Base-by-base conservation (phyloP, 202 grass and related monocot species). In the Panicum hallii region DNA sequence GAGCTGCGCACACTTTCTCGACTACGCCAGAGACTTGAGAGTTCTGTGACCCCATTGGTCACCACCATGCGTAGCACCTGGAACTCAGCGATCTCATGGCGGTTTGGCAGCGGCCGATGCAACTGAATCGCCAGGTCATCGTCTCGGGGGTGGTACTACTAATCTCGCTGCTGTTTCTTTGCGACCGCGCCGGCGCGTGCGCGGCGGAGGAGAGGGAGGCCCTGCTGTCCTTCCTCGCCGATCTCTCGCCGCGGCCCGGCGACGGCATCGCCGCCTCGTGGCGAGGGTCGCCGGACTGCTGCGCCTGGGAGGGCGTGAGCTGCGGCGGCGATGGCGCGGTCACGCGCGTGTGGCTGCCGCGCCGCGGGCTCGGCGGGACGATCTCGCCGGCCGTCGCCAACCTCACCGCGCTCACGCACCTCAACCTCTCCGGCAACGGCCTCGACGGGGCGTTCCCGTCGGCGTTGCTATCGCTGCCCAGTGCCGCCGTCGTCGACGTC, bases 381-480 rank as follows among this genome's bases (percentile, higher is more conserved):
- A 81, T 82, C 75, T 93, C 80, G 60, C 85, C 80, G 17, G 87
- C 88, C 55, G 14, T 98, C 5, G 88, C 78, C 22, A 83, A 70
- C 58, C 90, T 98, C 58, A 70, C 79, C 63, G 74, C 67, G 7
- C 89, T 98, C 52, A 77, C 87, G 36, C 50, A 72, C 56, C 83
- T 98, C 70, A 83, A 98, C 74, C 89, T 98, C 73, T 92, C 89
- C 11, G 60, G 71, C 36, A 98, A 98, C 87, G 62, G 34, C 64
- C 88, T 98, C 42, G 47, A 30, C 67, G 91, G 91, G 2, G 6
- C 60, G 5, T 87, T 90, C 50, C 93, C 89, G 0, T 42, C 19
- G 28, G 77, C 19, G 30, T 17, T 98, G 26, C 63, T 98, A 46
- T 67, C 70, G 45, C 64, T 98, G 44, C 70, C 60, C 38, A 87